Evolutionary conservation across 2,329 filamentous ascomycete species (phyloP), one percentile per base, ranked within the genome.

Genomic region (Xylaria sp.): DNA sequence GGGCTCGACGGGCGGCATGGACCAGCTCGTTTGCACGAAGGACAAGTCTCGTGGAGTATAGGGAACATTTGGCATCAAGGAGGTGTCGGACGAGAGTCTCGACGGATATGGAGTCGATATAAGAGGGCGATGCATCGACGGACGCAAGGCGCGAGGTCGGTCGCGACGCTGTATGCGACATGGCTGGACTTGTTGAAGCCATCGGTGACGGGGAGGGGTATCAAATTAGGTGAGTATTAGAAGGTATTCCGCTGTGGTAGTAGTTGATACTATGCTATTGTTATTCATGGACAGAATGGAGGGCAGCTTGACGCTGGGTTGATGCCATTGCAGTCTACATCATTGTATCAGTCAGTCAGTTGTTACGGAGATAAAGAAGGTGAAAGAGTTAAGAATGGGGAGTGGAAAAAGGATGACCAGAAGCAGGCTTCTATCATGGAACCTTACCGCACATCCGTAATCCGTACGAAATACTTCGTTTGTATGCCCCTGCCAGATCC

Each of bases 11-110:
- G 3, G 92, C 91, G 11, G 84, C 80, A 18, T 85, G 91, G 50
- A 94, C 89, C 58, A 97, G 86, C 69, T 95, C 89, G 71, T 94
- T 92, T 65, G 92, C 92, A 61, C 90, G 89, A 71, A 90, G 87
- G 55, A 97, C 91, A 61, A 90, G 86, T 48, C 81, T 85, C 72
- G 95, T 92, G 9, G 91, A 91, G 13, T 89, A 90, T 3, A 97
- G 82, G 1, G 92, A 92, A 50, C 91, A 86, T 73, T 97, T 97
- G 7, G 93, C 90, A 35, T 89, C 87, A 47, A 97, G 85, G 42
- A 97, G 87, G 75, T 96, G 87, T 56, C 86, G 83, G 58, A 97
- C 90, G 49, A 97, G 85, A 23, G 85, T 86, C 67, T 96, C 91
- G 69, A 96, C 83, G 23, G 82, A 74, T 3, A 80, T 72, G 34